phyloP scores from a whole-genome alignment of 2,329 filamentous ascomycete genomes.

The Parastagonospora nodorum region DNA sequence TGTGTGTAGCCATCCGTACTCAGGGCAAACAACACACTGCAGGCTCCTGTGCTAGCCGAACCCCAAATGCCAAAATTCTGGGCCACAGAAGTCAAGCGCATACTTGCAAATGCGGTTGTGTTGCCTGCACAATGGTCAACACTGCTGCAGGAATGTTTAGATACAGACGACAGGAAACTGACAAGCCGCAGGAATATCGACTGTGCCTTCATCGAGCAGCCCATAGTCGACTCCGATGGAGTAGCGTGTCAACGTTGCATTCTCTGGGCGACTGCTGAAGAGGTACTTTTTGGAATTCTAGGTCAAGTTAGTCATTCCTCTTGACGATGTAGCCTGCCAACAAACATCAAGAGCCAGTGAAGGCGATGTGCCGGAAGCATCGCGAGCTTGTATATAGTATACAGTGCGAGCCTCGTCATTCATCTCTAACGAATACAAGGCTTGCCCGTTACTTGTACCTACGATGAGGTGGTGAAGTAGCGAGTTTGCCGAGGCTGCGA shows the following conservation, averaged over 20 bases:
- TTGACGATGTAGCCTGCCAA: background rate
- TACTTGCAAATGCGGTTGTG: slow-evolving; percentile 19
- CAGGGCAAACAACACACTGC: slow-evolving; percentile 26
- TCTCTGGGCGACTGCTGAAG: slow-evolving; percentile 23
- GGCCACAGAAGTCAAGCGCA: slow-evolving; percentile 16
- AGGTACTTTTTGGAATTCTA: slow-evolving; percentile 21
- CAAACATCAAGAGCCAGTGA: slow-evolving; percentile 25
- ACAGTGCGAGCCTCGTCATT: slow-evolving; percentile 15
- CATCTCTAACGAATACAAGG: slow-evolving; percentile 20
- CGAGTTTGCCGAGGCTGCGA: slow-evolving; percentile 9
- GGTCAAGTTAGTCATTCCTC: background rate
- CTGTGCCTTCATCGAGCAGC: slow-evolving; percentile 19
- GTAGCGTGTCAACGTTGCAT: slow-evolving; percentile 24
- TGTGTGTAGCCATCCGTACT: slow-evolving; percentile 17
- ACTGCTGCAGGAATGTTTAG: background rate
- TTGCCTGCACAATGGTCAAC: slow-evolving; percentile 14
- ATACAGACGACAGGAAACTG: background rate
- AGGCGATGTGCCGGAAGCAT: slow-evolving; percentile 18
- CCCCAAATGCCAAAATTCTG: slow-evolving; percentile 24
- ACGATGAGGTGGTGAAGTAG: slow-evolving; percentile 26
- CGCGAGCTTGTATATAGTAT: slow-evolving; percentile 14
- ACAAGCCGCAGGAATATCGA: slow-evolving; percentile 28
- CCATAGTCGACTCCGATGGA: slow-evolving; percentile 18
- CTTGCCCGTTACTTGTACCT: slow-evolving; percentile 16
- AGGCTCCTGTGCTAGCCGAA: slow-evolving; percentile 24